Evolutionary conservation across 495 filamentous ascomycete genomes (phyloP).

Genomic region (Collariella sp.): DNA sequence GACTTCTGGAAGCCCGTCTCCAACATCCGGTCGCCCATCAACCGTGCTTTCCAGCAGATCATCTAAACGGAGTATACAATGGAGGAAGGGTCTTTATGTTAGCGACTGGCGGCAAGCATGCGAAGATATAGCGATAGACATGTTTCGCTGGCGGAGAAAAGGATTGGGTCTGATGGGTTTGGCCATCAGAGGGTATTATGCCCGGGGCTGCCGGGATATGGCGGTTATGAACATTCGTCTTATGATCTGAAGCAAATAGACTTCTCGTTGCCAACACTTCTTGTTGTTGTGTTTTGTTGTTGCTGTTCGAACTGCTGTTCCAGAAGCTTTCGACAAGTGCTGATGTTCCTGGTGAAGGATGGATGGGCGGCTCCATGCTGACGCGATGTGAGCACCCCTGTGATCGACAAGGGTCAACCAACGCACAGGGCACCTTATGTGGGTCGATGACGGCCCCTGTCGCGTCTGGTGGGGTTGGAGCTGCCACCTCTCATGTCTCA

Average conservation of each 20-base stretch:
- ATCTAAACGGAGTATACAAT: constrained; percentile 44
- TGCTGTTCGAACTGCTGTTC: neutral
- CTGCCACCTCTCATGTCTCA: constrained; percentile 4
- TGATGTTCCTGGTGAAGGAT: no score
- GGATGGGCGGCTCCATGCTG: no score
- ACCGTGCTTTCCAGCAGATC: constrained; percentile 83
- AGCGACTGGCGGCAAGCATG: neutral
- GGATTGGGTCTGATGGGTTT: neutral
- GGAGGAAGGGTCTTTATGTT: neutral
- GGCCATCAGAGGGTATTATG: constrained; percentile 1
- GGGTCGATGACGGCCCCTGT: neutral
- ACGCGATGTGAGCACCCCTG: no score
- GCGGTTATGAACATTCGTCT: constrained; percentile 7
- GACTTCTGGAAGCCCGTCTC: constrained; percentile 93
- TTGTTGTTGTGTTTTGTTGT: neutral
- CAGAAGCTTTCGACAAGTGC: no score
- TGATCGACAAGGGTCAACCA: no score
- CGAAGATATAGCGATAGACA: constrained; percentile 5
- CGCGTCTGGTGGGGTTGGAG: neutral
- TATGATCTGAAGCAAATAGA: constrained; percentile 16
- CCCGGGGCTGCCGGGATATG: constrained; percentile 5
- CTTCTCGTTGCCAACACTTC: neutral
- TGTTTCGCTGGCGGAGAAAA: neutral
- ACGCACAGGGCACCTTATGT: neutral
- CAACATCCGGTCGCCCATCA: constrained; percentile 85